A percentile compares a stretch with the other conserved stretches of the same genome.
phyloP scores from a whole-genome alignment of 768 basidiomycete species.

The Termitomyces sp. region DNA sequence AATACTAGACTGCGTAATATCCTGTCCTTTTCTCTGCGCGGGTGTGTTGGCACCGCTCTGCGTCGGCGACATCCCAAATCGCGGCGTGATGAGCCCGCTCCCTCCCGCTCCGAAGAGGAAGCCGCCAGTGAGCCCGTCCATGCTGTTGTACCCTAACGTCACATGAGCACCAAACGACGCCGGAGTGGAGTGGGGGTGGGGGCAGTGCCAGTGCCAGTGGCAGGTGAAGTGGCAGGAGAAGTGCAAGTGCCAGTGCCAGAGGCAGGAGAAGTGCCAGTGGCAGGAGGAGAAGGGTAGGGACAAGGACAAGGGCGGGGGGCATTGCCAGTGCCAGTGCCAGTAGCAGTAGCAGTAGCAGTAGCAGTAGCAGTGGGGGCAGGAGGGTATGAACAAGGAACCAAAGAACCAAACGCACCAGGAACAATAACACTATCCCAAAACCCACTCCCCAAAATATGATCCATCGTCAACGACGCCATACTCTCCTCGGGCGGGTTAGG shows the following conservation, averaged over 20 bases:
- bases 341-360: too few species aligned
- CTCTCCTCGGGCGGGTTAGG: constrained; percentile 37
- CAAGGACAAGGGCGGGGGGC: too few species aligned
- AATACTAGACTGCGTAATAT: constrained; percentile 40
- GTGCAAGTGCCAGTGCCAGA: too few species aligned
- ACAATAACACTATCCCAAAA: constrained; percentile 90
- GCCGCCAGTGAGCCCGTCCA: constrained; percentile 81
- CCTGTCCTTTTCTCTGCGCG: constrained; percentile 14
- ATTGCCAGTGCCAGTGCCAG: too few species aligned
- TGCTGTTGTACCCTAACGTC: constrained; percentile 64
- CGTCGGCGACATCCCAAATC: constrained; percentile 52
- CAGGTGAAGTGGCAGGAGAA: too few species aligned
- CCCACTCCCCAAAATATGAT: constrained; percentile 69
- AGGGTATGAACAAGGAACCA: too few species aligned
- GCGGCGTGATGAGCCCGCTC: constrained; percentile 78
- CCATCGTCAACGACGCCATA: constrained; percentile 64
- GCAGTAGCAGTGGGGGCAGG: too few species aligned
- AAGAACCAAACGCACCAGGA: constrained; percentile 55
- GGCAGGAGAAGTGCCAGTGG: too few species aligned
- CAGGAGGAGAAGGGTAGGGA: too few species aligned
- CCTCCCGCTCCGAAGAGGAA: constrained; percentile 84
- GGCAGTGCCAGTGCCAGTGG: too few species aligned
- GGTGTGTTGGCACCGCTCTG: constrained; percentile 55
- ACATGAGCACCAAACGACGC: not conserved
- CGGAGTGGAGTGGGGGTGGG: too few species aligned